Base-by-base conservation (phyloP, 352 stramenopile species). In the Phytophthora niederhauseri region DNA sequence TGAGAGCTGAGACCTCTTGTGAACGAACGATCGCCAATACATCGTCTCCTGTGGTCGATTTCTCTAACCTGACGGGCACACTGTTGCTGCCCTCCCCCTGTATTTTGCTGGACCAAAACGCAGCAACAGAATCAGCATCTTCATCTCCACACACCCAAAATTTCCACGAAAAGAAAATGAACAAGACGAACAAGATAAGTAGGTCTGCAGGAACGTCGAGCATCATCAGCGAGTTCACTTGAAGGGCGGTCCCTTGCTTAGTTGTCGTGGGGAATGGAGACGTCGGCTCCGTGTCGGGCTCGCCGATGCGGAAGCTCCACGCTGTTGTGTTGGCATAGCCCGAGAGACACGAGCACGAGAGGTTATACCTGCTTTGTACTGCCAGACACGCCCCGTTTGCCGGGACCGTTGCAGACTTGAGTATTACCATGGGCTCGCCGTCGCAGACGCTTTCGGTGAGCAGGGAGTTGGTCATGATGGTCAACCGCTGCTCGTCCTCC, bases 301-400 rank as follows among this genome's bases (percentile, higher is more conserved):
- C 34, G 7, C 56, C 63, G 45, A 85, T 64, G 9, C 46, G 53
- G 43, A 85, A 82, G 36, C 61, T 54, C 78, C 78, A 85, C 51
- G 45, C 45, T 49, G 58, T 78, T 50, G 73, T 53, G 63, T 76
- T 71, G 7, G 58, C 19, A 52, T 75, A 76, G 15, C 77, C 77
- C 45, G 34, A 66, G 6, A 86, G 52, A 54, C 78, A 86, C 45
- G 76, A 66, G 46, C 78, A 86, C 54, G 78, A 86, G 17, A 86
- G 66, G 15, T 82, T 82, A 70, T 70, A 76, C n/a, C 43, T 56
- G 45, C 64, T 76, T 48, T 78, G 65, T 3, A 70, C 46, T 14
- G 56, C 43, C 46, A 80, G 59, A 49, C 78, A 86, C 2, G 52
- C 74, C n/a, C 70, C 65, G 57, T 86, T 86, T 20, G 65, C 24